Evolutionary conservation across 768 basidiomycete genomes (phyloP), one percentile per base, ranked within the genome.

Genomic region (Gloeophyllum trabeum): DNA sequence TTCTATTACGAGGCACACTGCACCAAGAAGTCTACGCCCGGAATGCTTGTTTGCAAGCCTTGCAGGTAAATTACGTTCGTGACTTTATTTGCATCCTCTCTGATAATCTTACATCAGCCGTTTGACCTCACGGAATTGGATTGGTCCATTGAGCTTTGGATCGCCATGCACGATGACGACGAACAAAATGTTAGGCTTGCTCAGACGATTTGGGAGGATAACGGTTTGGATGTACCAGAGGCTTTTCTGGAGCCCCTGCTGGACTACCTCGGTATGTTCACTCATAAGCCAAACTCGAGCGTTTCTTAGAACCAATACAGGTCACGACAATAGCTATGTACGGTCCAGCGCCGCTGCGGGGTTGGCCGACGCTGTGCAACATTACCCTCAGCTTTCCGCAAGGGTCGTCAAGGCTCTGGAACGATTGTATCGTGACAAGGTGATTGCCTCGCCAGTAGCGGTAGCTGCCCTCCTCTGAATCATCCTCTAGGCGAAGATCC

Each of bases 71-170:
- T 40, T 18, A 5, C 2, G 46, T 7, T 16, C 20, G n/a, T 13
- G 25, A 23, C 12, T 5, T 37, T 12, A 25, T 16, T 40, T 21
- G 23, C 45, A 23, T 24, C 21, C 13, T 5, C n/a, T 24, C 21
- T 12, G 7, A 10, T 20, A 39, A 32, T 7, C 0, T 25, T 26
- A 5, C 5, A 14, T 30, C 35, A 97, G 89, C 84, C 92, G 0
- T 83, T 98, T 49, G 96, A 98, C 60, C 59, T 98, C 37, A 97
- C 93, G 0, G 94, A 98, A 38, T 57, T 90, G 26, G 92, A 96
- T 46, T 99, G 92, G 84, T 87, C 84, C 2, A 76, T 85, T 0
- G 80, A 87, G 55, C 59, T 99, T 1, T 88, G 89, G 79, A 70
- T 97, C 28, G 85, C 85, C 3, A 80, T 75, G 41, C 90, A 97